Evolutionary conservation across 169 alveolate genomes (phyloP).

Genomic region (Perkinsus chesapeaki): DNA sequence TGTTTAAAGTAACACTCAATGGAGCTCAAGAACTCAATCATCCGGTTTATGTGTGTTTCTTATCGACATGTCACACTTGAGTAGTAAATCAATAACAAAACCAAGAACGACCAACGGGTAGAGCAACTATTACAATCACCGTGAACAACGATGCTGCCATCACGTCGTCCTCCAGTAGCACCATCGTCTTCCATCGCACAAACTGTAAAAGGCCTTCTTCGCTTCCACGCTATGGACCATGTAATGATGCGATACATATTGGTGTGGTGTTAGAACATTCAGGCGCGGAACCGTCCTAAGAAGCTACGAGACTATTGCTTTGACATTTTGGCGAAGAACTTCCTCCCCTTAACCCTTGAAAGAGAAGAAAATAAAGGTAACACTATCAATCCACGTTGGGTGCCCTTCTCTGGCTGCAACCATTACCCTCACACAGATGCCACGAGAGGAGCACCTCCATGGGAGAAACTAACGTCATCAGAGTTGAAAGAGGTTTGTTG

Average conservation of each 20-base stretch:
- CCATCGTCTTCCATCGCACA: not conserved
- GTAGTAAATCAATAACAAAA: too few species aligned
- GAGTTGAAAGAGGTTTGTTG: not conserved
- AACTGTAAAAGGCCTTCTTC: not conserved
- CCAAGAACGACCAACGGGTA: too few species aligned
- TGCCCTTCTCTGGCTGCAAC: too few species aligned
- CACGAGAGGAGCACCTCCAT: not conserved
- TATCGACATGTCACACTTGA: too few species aligned
- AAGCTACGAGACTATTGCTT: not conserved
- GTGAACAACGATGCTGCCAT: too few species aligned
- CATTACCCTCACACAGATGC: not conserved
- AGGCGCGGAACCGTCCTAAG: not conserved
- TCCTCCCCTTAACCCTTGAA: not conserved
- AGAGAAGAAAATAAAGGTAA: not conserved
- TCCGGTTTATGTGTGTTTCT: too few species aligned
- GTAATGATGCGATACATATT: not conserved
- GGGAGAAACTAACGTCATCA: not conserved
- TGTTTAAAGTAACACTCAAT: too few species aligned
- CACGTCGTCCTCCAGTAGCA: too few species aligned
- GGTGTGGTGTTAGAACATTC: not conserved
- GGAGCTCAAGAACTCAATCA: too few species aligned
- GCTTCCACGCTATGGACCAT: not conserved
- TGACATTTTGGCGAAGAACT: not conserved
- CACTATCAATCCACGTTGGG: not conserved
- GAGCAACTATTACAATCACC: too few species aligned